Conservation (phyloP, 1,284 basidiomycete genomes). For the Cryptococcus sp. region DNA sequence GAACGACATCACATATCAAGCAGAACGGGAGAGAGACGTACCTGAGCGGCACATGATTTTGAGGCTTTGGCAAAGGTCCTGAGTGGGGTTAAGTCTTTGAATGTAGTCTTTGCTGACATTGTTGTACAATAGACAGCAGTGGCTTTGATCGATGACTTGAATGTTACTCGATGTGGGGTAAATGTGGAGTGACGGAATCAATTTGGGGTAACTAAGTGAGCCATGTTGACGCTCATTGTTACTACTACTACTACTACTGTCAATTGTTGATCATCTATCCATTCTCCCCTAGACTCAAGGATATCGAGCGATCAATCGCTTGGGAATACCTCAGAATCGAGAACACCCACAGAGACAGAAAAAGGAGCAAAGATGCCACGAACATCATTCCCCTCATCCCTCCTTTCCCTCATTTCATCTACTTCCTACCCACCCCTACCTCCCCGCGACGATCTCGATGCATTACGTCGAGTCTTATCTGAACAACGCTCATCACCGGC, state of each 20-base stretch:
- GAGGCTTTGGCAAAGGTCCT: constrained; percentile 42
- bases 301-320: too few species aligned
- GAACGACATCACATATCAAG: background rate
- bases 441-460: constrained; percentile 64
- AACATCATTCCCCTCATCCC: constrained; percentile 19
- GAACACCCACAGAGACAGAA: too few species aligned
- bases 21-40: constrained; percentile 9
- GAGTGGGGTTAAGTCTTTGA: constrained; percentile 42
- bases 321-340: too few species aligned
- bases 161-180: too few species aligned
- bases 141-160: background rate
- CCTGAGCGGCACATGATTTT: constrained; percentile 40
- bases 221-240: too few species aligned
- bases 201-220: too few species aligned
- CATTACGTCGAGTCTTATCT: constrained; percentile 59
- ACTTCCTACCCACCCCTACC: constrained; percentile 55
- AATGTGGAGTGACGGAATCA: too few species aligned
- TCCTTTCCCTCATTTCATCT: constrained; percentile 34
- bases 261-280: too few species aligned
- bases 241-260: too few species aligned
- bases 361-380: constrained; percentile 2
- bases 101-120: constrained; percentile 25
- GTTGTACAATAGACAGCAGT: background rate
- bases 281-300: too few species aligned
- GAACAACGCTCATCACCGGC: constrained; percentile 57